These are phyloP conservation scores for Prunella vulgaris DNA, from an alignment of 257 asterid species.

Conservation along the genomic window DNA sequence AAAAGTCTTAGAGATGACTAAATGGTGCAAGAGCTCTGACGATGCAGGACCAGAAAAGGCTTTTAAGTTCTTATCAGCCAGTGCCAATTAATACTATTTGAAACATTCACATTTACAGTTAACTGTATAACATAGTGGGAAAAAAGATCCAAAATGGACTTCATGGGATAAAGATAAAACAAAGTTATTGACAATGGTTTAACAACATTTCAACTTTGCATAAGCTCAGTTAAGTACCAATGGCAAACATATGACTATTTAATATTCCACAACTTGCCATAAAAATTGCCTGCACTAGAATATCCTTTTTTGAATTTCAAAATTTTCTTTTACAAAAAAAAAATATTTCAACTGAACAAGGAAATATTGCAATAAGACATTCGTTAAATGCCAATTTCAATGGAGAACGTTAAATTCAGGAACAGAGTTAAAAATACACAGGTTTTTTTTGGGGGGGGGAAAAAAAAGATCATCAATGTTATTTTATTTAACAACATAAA, in stretches of 20 bases:
- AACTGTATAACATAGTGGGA: neutral
- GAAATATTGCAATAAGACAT: neutral
- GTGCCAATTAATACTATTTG: neutral
- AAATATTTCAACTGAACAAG: neutral
- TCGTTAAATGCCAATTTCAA: neutral
- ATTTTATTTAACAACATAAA: neutral
- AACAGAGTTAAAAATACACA: neutral
- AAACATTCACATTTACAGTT: neutral
- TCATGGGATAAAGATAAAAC: conserved; percentile 6
- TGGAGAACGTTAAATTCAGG: neutral
- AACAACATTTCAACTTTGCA: neutral
- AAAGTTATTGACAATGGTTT: neutral
- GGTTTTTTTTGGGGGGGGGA: neutral
- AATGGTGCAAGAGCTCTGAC: neutral
- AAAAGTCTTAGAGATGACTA: neutral
- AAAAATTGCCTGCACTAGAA: neutral
- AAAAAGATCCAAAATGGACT: neutral
- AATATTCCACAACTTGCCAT: neutral
- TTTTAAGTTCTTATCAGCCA: neutral
- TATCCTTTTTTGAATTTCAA: neutral
- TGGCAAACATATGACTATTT: neutral
- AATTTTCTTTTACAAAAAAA: neutral
- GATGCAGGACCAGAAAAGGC: neutral
- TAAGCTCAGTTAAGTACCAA: neutral
- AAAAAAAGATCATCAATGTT: neutral